These are phyloP conservation scores for Aspergillus terreus DNA, from an alignment of 2,329 filamentous ascomycete genomes.

Conservation along the genomic window DNA sequence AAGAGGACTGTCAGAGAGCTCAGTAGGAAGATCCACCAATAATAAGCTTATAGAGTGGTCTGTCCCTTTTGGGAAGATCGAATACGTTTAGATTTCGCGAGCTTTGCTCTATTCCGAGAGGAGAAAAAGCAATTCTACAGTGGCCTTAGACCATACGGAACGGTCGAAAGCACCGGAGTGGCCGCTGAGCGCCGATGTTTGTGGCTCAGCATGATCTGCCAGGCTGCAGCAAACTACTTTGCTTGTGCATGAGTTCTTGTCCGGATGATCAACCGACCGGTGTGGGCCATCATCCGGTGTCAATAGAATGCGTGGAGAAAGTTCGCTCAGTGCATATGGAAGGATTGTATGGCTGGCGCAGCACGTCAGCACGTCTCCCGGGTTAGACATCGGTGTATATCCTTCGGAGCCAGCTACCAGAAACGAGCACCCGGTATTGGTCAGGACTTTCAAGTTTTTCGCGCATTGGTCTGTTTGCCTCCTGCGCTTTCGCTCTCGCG, in stretches of 20 bases:
- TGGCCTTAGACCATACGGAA: neutral
- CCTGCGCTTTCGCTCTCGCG: too few species aligned
- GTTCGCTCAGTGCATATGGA: too few species aligned
- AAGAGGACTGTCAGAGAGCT: constrained; percentile 2
- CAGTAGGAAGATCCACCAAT: constrained; percentile 11
- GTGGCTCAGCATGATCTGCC: constrained; percentile 16
- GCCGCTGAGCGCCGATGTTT: constrained; percentile 14
- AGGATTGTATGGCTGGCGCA: too few species aligned
- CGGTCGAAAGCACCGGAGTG: constrained; percentile 9
- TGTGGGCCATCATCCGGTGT: neutral
- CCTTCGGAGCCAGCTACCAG: too few species aligned
- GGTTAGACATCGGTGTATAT: too few species aligned
- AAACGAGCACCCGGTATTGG: too few species aligned
- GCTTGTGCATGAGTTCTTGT: constrained; percentile 10
- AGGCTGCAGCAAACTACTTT: constrained; percentile 18
- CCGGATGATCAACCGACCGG: constrained; percentile 8
- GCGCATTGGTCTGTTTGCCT: too few species aligned
- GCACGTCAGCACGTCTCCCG: too few species aligned
- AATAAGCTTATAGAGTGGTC: constrained; percentile 10
- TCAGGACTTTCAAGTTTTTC: too few species aligned
- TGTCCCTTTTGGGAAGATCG: constrained; percentile 3
- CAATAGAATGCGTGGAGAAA: too few species aligned
- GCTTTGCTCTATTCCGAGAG: neutral
- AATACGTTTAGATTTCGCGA: constrained; percentile 4
- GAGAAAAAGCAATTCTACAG: constrained; percentile 4